phyloP scores from a whole-genome alignment of 768 basidiomycete genomes.

The Lactifluus echinatus region DNA sequence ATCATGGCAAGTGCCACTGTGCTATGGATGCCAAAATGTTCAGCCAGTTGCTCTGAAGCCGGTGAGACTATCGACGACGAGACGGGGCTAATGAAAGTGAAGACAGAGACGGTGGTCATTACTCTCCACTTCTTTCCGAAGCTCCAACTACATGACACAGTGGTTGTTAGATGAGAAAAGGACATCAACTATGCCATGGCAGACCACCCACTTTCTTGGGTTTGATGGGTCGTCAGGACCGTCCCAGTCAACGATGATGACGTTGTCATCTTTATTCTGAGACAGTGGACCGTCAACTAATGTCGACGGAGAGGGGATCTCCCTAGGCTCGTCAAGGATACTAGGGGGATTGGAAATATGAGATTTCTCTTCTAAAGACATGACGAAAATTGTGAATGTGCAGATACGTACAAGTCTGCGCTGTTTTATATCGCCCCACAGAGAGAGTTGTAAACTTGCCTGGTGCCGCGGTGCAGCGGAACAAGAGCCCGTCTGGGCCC shows the following conservation, averaged over 20 bases:
- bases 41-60: slow-evolving; percentile 42
- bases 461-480: too few relatives aligned
- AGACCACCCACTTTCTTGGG: slow-evolving; percentile 11
- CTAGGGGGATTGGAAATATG: background rate
- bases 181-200: background rate
- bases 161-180: background rate
- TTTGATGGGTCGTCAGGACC: slow-evolving; percentile 15
- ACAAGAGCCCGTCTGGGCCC: too few relatives aligned
- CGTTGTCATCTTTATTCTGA: too few relatives aligned
- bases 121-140: slow-evolving; percentile 26
- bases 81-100: slow-evolving; percentile 58
- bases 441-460: too few relatives aligned
- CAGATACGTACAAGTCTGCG: background rate
- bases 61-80: slow-evolving; percentile 73
- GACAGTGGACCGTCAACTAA: background rate
- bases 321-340: background rate
- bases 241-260: slow-evolving; percentile 11
- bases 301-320: background rate
- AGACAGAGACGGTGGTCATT: slow-evolving; percentile 48
- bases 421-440: background rate
- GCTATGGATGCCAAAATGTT: slow-evolving; percentile 48
- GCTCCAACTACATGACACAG: slow-evolving; percentile 8
- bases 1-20: slow-evolving; percentile 43
- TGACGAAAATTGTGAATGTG: background rate
- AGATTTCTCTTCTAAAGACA: background rate